Base-by-base conservation (phyloP, 352 stramenopile genomes). In the Pythium brassicae region DNA sequence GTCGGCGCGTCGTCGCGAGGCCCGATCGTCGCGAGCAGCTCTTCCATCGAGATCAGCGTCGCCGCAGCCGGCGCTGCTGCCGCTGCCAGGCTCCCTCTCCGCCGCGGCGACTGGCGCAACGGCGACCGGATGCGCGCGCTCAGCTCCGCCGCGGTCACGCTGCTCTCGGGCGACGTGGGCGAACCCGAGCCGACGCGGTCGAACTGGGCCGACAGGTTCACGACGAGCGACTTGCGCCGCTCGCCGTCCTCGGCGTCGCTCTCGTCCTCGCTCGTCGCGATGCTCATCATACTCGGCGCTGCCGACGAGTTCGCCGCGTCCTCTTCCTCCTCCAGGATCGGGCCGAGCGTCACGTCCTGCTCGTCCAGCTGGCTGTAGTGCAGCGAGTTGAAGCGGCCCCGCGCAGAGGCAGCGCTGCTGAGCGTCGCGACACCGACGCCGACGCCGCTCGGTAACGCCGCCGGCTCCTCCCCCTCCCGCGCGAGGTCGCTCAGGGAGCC, bases 191-290 rank as follows among this genome's bases (percentile, higher is more conserved):
- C 83, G 32, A 90, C 74, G 22, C 74, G 75, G 14, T 92, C 77
- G 51, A 95, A 93, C 44, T 84, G 72, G 10, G 69, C 68, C n/a
- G 75, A 81, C 26, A 93, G 46, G 44, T 93, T 95, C 23, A 93
- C 74, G 1, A 85, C 69, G 0, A 95, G 51, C 15, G 80, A 88
- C 48, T 84, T 71, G 0, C 77, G 69, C 11, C 65, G 69, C 22
- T 65, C 52, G 25, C 68, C 53, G 55, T 86, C 76, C 45, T 90
- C 81, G 3, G 59, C 61, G 47, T 92, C 81, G 26, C 73, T 87
- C 4, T 86, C 71, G 7, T 85, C 65, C 1, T 67, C 66, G 14
- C 69, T 74, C 12, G 65, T 83, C 11, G 83, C 82, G 20, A 92
- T 63, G n/a, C 81, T 90, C 74, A 94, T 91, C 60, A 71, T 68